Evolutionary conservation across 371 early-diverging fungal genomes (phyloP).

Genomic region (Nematocida sp.): DNA sequence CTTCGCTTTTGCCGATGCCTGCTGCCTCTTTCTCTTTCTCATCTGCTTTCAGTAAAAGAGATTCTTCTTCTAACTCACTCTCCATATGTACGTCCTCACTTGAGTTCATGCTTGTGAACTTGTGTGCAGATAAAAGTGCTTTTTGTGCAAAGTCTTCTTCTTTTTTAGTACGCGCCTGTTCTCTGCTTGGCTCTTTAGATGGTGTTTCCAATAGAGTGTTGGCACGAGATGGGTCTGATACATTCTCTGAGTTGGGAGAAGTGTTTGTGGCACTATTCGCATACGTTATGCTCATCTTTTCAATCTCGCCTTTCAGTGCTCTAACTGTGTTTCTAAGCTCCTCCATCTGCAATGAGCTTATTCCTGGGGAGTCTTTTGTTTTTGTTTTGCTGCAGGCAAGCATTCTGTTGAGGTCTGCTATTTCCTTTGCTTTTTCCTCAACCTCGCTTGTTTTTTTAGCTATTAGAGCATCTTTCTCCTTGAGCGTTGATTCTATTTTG

Average conservation of each 20-base stretch:
- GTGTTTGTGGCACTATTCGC: too few species aligned
- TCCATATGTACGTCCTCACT: background rate
- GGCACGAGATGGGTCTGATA: too few species aligned
- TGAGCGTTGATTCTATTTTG: background rate
- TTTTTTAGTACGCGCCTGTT: background rate
- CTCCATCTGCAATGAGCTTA: background rate
- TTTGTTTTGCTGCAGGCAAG: background rate
- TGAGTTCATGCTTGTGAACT: background rate
- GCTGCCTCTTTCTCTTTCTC: too few species aligned
- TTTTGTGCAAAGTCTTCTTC: background rate
- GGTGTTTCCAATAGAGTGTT: too few species aligned
- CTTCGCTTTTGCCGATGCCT: too few species aligned
- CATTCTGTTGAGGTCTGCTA: background rate
- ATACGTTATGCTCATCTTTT: background rate
- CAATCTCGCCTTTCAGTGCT: background rate
- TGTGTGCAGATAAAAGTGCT: background rate
- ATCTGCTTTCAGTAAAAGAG: too few species aligned
- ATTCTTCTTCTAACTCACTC: background rate
- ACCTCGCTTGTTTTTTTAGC: background rate
- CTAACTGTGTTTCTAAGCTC: background rate
- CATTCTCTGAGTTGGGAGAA: too few species aligned
- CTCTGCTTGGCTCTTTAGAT: background rate
- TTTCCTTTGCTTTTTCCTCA: background rate
- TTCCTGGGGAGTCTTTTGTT: background rate
- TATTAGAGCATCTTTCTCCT: conserved; percentile 1